Base-by-base conservation (phyloP, 306 rosid genomes). In the Glycine tomentella region DNA sequence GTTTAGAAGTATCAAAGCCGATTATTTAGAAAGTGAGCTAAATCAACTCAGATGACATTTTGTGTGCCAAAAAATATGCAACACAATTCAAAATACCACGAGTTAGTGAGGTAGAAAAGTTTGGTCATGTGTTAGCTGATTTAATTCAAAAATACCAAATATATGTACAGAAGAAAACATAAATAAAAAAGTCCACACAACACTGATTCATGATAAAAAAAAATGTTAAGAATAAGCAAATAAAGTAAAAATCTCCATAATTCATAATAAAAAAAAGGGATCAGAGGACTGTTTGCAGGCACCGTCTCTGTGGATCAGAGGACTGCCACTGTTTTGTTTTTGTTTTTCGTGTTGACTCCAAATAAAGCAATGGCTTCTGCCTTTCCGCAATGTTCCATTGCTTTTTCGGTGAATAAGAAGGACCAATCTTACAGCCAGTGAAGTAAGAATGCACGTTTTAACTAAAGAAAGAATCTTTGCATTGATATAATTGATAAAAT, bases 301-400 rank as follows among this genome's bases (percentile, higher is more conserved):
- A n/a, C n/a, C n/a, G n/a, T n/a, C n/a, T n/a, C n/a, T n/a, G n/a
- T 34, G 38, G 4, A 2, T 34, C 38, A 34, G 3, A 34, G 38
- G 38, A 34, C 38, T 34, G 1, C 31, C 31, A 25, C 31, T 25
- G 31, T 25, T 25, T 25, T 25, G 31, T 25, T 25, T 25, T 25
- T 25, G 31, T 25, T 25, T 25, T 25, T 25, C 1, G 31, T 25
- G 68, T 71, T 69, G 62, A 71, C 53, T 72, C 76, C 10, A 63
- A n/a, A 40, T 40, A 63, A 64, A 53, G 38, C 8, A 33, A 55
- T 72, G 82, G 15, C 76, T 73, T 79, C 74, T 79, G 67, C 74
- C 80, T 40, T 70, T 82, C 16, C 20, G 69, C 75, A 77, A 71
- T 64, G 75, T 52, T 83, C 80, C 77, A 65, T 79, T 78, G 9